These are phyloP conservation scores for Trametes versicolor DNA, from an alignment of 1,284 basidiomycete genomes.

Conservation along the genomic window DNA sequence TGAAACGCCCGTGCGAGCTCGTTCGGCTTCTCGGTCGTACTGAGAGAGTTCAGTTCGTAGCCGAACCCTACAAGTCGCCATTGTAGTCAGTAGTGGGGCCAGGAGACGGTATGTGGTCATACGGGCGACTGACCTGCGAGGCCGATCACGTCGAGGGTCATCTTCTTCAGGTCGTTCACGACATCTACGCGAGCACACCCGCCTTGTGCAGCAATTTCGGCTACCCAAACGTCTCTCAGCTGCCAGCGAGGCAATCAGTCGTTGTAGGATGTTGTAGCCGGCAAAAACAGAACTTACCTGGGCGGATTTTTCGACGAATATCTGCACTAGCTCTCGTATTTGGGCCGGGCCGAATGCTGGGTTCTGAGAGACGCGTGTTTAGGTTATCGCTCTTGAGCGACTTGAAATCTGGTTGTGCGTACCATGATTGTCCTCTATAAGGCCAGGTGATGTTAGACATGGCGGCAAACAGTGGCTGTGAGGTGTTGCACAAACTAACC, in stretches of 20 bases:
- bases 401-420: neutral
- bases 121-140: constrained; percentile 48
- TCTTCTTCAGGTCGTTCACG: constrained; percentile 50
- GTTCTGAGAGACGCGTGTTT: constrained; percentile 47
- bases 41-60: constrained; percentile 55
- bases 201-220: constrained; percentile 25
- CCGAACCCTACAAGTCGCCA: constrained; percentile 50
- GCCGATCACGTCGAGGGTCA: constrained; percentile 61
- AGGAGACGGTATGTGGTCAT: neutral
- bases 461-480: neutral
- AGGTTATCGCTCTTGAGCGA: too few species aligned
- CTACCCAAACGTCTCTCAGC: constrained; percentile 43
- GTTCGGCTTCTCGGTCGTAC: constrained; percentile 41
- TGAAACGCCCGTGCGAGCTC: constrained; percentile 53
- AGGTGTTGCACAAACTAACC: neutral
- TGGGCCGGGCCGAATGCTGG: constrained; percentile 67
- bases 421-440: constrained; percentile 11
- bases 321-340: constrained; percentile 61
- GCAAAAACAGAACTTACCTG: constrained; percentile 46
- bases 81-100: neutral
- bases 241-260: constrained; percentile 13
- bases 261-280: neutral
- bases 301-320: constrained; percentile 62
- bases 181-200: constrained; percentile 48
- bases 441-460: neutral